These are phyloP conservation scores for Paramarasmius palmivorus DNA, from an alignment of 1,284 basidiomycete species.

Conservation along the genomic window DNA sequence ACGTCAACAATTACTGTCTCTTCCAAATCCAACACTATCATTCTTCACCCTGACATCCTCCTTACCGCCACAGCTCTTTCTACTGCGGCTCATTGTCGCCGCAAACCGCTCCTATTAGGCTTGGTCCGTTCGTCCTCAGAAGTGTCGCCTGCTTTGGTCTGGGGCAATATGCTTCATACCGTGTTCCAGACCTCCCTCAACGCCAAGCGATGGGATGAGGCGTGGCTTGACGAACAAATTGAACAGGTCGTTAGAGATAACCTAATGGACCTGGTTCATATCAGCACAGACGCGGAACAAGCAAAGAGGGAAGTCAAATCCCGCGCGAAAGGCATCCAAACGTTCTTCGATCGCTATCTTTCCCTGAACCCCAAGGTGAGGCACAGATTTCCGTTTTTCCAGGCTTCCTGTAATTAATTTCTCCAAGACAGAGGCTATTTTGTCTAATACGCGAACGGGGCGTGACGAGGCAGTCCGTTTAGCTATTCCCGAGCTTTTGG, in stretches of 20 bases:
- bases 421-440: slow-evolving; percentile 58
- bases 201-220: slow-evolving; percentile 59
- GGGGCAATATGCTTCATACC: slow-evolving; percentile 90
- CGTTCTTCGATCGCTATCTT: slow-evolving; percentile 68
- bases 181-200: slow-evolving; percentile 80
- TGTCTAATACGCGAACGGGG: slow-evolving; percentile 63
- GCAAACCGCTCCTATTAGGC: slow-evolving; percentile 77
- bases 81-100: slow-evolving; percentile 76
- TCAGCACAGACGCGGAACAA: slow-evolving; percentile 60
- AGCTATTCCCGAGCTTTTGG: slow-evolving; percentile 75
- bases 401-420: slow-evolving; percentile 3
- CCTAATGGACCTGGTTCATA: slow-evolving; percentile 61
- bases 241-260: slow-evolving; percentile 51
- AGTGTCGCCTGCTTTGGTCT: slow-evolving; percentile 69
- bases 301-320: slow-evolving; percentile 63
- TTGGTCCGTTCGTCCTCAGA: slow-evolving; percentile 60
- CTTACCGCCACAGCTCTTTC: slow-evolving; percentile 88
- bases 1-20: slow-evolving; percentile 56
- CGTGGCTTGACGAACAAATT: slow-evolving; percentile 56
- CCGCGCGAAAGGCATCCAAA: slow-evolving; percentile 62
- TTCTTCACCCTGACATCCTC: slow-evolving; percentile 89
- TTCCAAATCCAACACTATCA: slow-evolving; percentile 61
- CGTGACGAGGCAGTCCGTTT: slow-evolving; percentile 53
- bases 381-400: not conserved
- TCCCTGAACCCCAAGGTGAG: slow-evolving; percentile 58